These are phyloP conservation scores for Guyanaporus albipodus DNA, from an alignment of 768 basidiomycete species.

Conservation along the genomic window DNA sequence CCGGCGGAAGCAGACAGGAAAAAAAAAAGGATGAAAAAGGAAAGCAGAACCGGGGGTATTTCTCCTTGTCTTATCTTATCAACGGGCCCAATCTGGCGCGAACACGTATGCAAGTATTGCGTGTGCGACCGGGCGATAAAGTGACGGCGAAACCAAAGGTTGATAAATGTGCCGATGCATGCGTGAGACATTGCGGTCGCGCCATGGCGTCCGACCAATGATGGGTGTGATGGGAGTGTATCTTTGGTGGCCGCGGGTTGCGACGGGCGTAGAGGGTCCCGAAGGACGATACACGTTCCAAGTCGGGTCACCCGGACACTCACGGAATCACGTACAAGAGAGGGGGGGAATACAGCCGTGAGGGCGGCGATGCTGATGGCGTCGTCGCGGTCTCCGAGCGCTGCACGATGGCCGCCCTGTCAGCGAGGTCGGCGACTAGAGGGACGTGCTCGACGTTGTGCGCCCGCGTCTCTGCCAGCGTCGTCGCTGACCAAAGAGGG, in stretches of 20 bases:
- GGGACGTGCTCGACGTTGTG: no score
- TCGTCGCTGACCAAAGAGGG: constrained; percentile 1
- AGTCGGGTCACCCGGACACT: constrained; percentile 9
- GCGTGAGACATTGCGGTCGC: constrained; percentile 10
- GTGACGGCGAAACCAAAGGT: constrained; percentile 5
- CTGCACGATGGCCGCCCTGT: no score
- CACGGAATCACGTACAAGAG: constrained; percentile 25
- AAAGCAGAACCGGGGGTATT: constrained; percentile 6
- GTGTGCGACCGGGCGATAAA: constrained; percentile 18
- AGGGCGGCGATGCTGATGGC: constrained; percentile 11
- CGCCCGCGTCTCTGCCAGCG: constrained; percentile 1
- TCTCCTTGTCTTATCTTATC: constrained; percentile 31
- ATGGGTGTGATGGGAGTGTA: constrained; percentile 3
- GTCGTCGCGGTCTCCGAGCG: no score
- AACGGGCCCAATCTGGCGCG: constrained; percentile 11
- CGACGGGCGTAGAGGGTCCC: constrained; percentile 18
- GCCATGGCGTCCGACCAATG: constrained; percentile 6
- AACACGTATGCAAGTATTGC: constrained; percentile 26
- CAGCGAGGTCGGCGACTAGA: no score
- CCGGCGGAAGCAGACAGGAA: constrained; percentile 10
- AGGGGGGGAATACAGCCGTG: no score
- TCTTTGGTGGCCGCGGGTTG: constrained; percentile 17
- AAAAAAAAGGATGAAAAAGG: constrained; percentile 12
- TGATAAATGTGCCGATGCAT: constrained; percentile 6
- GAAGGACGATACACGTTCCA: constrained; percentile 20